Conservation (phyloP, 1,139 yeast genomes). For the Candida neerlandica region DNA sequence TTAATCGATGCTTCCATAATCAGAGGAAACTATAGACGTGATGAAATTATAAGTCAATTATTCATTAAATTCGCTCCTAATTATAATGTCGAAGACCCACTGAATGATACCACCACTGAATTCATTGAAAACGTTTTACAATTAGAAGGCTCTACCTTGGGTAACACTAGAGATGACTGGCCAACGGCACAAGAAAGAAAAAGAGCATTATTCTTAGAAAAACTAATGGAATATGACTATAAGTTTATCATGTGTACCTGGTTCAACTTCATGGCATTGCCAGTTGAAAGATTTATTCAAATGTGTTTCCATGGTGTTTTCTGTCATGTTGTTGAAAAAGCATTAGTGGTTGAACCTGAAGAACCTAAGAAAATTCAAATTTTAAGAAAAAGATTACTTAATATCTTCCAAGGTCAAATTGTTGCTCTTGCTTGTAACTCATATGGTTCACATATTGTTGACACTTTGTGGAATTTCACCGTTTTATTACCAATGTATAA, state of each 20-base stretch:
- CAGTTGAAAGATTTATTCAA: constrained; percentile 58
- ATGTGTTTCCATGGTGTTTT: constrained; percentile 89
- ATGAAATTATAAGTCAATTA: constrained; percentile 65
- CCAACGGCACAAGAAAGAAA: constrained; percentile 90
- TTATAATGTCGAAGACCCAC: constrained; percentile 38
- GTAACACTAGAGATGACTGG: constrained; percentile 85
- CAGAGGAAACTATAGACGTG: constrained; percentile 61
- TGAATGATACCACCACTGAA: constrained; percentile 48
- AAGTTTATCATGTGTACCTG: constrained; percentile 59
- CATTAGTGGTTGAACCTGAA: constrained; percentile 44
- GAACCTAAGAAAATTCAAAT: constrained; percentile 54
- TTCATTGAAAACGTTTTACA: constrained; percentile 64
- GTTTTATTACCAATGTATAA: constrained; percentile 78
- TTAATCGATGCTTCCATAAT: constrained; percentile 68
- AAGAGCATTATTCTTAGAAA: constrained; percentile 72
- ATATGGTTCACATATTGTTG: constrained; percentile 90
- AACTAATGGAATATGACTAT: constrained; percentile 66
- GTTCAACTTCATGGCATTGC: constrained; percentile 61
- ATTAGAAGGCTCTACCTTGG: constrained; percentile 70
- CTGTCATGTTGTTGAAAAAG: constrained; percentile 77
- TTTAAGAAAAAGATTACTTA: constrained; percentile 70
- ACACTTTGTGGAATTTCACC: constrained; percentile 80
- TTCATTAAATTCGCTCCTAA: constrained; percentile 61
- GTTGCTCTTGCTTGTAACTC: constrained; percentile 77
- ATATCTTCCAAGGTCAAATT: constrained; percentile 56